Base-by-base conservation (phyloP, 2,329 filamentous ascomycete genomes). In the Cercospora sp. region DNA sequence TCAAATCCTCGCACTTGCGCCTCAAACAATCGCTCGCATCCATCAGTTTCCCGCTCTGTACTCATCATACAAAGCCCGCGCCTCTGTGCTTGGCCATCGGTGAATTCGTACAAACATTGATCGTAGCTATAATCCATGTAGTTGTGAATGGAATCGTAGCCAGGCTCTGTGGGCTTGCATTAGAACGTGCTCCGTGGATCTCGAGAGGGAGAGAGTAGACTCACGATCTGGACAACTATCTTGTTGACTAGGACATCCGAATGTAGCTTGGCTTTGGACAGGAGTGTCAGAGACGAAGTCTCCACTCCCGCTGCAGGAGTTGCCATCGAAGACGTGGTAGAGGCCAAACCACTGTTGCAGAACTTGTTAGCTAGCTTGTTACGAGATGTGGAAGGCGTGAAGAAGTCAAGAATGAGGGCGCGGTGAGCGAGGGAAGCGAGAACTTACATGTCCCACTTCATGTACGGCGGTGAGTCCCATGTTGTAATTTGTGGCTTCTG, bases 121-220 rank as follows among this genome's bases (percentile, higher is more conserved):
- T 72, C 72, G 30, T 63, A 69, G 63, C 63, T 68, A 43, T 71
- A 82, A 67, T 82, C 69, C 85, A 87, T 87, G 70, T 82, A 86
- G 71, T 87, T 85, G 67, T 85, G 82, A 57, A 87, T 83, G 5
- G 82, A 79, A 75, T 87, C 85, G 40, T 78, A 9, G 30, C 65
- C 67, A 8, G 49, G 49, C 16, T 55, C 49, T 55, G 49, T 40
- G 16, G 16, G 37, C 13, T 26, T 16, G 21, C 21, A 12, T 53
- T 28, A 53, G 49, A 28, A 51, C 4, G 12, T 53, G 4, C 10
- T 13, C 24, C 7, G 9, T 6, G 6, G 9, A 13, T 51, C 12
- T 12, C 12, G 34, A 53, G 34, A 53, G 21, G 10, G 12, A 5
- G 5, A 28, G 49, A 16, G 4, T 3, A 16, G 5, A 53, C 49